Conservation (phyloP, 176 grass and related monocot genomes). For the Elaeis guineensis region DNA sequence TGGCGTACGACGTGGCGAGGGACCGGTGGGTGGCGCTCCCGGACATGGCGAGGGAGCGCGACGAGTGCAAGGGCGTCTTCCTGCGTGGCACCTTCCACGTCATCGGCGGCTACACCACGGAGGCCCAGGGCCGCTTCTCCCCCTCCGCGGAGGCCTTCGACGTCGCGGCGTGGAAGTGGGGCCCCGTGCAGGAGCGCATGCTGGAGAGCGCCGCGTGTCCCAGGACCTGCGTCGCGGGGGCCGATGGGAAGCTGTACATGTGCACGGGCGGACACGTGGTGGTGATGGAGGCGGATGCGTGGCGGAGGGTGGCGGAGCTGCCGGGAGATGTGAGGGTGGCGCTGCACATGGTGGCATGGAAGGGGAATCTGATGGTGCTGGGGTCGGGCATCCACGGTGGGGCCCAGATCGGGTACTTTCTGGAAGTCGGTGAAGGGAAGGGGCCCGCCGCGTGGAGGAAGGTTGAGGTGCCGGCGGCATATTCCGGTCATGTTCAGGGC, state of each 20-base stretch:
- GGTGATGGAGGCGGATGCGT: slow-evolving; percentile 24
- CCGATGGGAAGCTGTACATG: slow-evolving; percentile 44
- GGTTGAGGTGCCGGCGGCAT: slow-evolving; percentile 28
- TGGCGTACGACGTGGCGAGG: slow-evolving; percentile 49
- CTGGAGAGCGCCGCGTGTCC: slow-evolving; percentile 45
- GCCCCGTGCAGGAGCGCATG: slow-evolving; percentile 7
- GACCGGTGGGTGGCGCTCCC: slow-evolving; percentile 52
- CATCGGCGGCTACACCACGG: slow-evolving; percentile 69
- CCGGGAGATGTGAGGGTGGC: slow-evolving; percentile 47
- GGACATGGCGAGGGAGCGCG: slow-evolving; percentile 68
- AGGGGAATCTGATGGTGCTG: slow-evolving; percentile 42
- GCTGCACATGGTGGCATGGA: slow-evolving; percentile 16
- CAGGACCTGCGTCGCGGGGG: slow-evolving; percentile 30
- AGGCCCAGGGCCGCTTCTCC: slow-evolving; percentile 57
- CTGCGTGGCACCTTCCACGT: slow-evolving; percentile 47
- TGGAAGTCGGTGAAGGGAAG: not conserved
- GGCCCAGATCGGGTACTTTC: slow-evolving; percentile 38
- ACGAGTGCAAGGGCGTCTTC: slow-evolving; percentile 72
- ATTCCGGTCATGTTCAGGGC: slow-evolving; percentile 65
- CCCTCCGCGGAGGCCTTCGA: slow-evolving; percentile 57
- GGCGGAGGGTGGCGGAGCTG: slow-evolving; percentile 46
- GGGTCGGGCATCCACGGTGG: slow-evolving; percentile 51
- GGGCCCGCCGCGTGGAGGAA: slow-evolving; percentile 32
- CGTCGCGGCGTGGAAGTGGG: slow-evolving; percentile 32
- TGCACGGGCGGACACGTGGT: slow-evolving; percentile 38